A percentile compares a stretch with the other conserved stretches of the same genome.
Evolutionary conservation across 2,329 filamentous ascomycete species (phyloP).

Genomic region (Curvularia lunata): DNA sequence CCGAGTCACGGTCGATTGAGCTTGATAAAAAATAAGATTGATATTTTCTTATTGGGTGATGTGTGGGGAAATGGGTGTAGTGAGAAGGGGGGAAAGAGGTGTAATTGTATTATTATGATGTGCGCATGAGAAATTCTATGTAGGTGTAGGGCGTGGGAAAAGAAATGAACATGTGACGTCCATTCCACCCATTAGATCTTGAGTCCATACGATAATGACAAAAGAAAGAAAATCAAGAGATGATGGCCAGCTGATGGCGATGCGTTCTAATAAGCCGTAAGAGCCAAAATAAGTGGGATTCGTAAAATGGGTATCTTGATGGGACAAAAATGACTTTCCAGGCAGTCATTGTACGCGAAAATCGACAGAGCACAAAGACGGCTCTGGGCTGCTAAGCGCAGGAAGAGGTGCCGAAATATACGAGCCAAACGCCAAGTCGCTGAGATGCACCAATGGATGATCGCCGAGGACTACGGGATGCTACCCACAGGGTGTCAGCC

Average conservation of each 20-base stretch:
- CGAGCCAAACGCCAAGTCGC: background rate
- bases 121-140: background rate
- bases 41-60: background rate
- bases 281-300: background rate
- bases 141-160: background rate
- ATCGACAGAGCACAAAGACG: background rate
- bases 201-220: background rate
- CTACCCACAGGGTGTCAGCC: constrained; percentile 14
- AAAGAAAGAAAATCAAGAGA: background rate
- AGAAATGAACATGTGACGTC: background rate
- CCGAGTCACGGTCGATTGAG: background rate
- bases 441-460: background rate
- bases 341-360: background rate
- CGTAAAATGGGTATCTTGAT: constrained; percentile 1
- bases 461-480: constrained; percentile 2
- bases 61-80: background rate
- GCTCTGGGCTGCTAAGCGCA: background rate
- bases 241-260: background rate
- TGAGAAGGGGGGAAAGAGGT: background rate
- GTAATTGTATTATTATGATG: background rate
- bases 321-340: background rate
- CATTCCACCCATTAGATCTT: background rate
- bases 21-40: background rate
- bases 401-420: constrained; percentile 2
- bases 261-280: background rate